These are phyloP conservation scores for Nigrospora oryzae DNA, from an alignment of 2,329 filamentous ascomycete species.

Conservation along the genomic window DNA sequence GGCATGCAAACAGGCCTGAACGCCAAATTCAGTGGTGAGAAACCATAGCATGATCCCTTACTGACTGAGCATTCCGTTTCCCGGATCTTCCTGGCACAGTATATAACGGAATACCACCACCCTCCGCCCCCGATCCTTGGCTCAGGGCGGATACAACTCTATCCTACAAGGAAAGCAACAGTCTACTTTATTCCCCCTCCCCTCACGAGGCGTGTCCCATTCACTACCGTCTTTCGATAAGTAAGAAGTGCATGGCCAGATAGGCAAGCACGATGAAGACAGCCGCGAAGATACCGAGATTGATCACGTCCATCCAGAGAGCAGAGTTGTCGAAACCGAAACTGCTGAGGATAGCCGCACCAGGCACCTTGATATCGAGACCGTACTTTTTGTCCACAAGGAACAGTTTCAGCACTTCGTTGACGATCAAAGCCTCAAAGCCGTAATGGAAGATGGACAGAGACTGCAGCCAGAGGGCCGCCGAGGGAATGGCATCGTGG, in stretches of 20 bases:
- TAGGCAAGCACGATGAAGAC: conserved; percentile 86
- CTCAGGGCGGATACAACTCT: neutral
- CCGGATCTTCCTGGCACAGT: too few relatives aligned
- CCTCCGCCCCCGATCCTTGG: too few relatives aligned
- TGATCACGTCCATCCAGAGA: conserved; percentile 76
- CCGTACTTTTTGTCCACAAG: conserved; percentile 93
- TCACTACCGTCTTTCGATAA: conserved; percentile 74
- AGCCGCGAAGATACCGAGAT: conserved; percentile 72
- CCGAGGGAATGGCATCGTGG: conserved; percentile 80
- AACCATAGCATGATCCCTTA: too few relatives aligned
- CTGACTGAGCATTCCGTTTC: too few relatives aligned
- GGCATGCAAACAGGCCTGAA: too few relatives aligned
- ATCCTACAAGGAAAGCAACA: conserved; percentile 3
- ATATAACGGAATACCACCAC: too few relatives aligned
- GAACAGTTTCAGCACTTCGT: conserved; percentile 85
- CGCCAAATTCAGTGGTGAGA: too few relatives aligned
- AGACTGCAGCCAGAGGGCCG: conserved; percentile 83
- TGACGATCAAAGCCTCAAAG: conserved; percentile 93
- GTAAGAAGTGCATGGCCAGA: conserved; percentile 81
- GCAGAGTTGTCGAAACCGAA: conserved; percentile 90
- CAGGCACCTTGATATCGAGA: conserved; percentile 91
- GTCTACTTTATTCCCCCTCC: neutral
- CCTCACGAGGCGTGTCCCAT: conserved; percentile 2
- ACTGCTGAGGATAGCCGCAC: conserved; percentile 84
- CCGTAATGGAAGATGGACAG: conserved; percentile 97